A percentile compares a stretch with the other conserved stretches of the same genome.
Conservation (phyloP, 2,329 filamentous ascomycete species). For the Ilyonectria destructans region DNA sequence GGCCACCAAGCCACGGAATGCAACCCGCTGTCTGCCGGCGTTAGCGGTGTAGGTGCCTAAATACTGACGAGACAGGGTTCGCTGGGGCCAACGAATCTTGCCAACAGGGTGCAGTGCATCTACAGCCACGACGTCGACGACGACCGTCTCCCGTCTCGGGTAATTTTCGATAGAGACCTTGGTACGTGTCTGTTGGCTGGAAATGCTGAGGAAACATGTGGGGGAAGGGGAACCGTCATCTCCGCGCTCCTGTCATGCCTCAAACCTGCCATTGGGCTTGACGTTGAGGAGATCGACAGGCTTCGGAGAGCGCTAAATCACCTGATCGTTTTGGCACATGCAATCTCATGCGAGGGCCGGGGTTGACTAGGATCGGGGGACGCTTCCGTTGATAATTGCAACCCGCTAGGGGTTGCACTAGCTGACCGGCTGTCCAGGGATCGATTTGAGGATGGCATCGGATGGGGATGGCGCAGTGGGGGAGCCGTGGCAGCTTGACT, state of each 20-base stretch:
- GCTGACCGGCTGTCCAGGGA: constrained; percentile 35
- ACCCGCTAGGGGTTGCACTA: constrained; percentile 46
- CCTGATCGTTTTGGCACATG: constrained; percentile 46
- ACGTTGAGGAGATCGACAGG: constrained; percentile 29
- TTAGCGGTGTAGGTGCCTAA: constrained; percentile 30
- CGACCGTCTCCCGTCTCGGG: constrained; percentile 16
- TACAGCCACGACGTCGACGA: constrained; percentile 5
- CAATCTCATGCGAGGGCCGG: constrained; percentile 44
- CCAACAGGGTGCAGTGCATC: constrained; percentile 27
- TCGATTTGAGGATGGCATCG: constrained; percentile 40
- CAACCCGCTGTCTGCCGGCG: constrained; percentile 19
- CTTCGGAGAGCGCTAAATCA: constrained; percentile 46
- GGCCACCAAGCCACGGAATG: constrained; percentile 7
- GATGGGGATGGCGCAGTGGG: constrained; percentile 29
- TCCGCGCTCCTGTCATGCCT: constrained; percentile 10
- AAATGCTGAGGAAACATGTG: constrained; percentile 22
- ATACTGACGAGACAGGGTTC: constrained; percentile 23
- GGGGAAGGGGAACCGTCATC: constrained; percentile 15
- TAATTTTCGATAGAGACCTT: constrained; percentile 9
- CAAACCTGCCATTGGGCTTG: constrained; percentile 28
- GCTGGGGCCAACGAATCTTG: constrained; percentile 28
- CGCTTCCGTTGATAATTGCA: constrained; percentile 46
- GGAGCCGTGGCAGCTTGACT: constrained; percentile 30
- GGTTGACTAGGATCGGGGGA: constrained; percentile 50
- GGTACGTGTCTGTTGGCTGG: constrained; percentile 9